A percentile compares a stretch with the other conserved stretches of the same genome.
These are phyloP conservation scores for Ascomycota sp. DNA, from an alignment of 2,329 filamentous ascomycete species.

Conservation along the genomic window DNA sequence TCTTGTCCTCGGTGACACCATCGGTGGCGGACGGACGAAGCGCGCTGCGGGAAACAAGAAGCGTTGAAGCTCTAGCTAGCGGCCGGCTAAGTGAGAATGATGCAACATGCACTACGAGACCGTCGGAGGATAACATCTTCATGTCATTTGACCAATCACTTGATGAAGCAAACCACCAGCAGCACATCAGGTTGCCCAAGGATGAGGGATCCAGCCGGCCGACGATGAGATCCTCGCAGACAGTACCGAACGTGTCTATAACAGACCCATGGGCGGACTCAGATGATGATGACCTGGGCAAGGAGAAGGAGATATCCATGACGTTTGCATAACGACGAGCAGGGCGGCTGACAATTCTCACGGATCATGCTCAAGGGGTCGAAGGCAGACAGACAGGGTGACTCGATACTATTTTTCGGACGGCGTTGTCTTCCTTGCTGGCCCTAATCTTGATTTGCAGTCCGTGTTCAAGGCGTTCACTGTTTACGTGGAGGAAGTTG, in stretches of 20 bases:
- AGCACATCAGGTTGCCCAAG: slow-evolving; percentile 6
- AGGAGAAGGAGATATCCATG: slow-evolving; percentile 60
- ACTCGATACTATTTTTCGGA: background rate
- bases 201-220: slow-evolving; percentile 10
- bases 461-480: too few species aligned
- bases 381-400: background rate
- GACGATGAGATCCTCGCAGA: slow-evolving; percentile 19
- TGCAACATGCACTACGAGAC: slow-evolving; percentile 10
- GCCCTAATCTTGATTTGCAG: too few species aligned
- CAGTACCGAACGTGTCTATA: slow-evolving; percentile 27
- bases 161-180: slow-evolving; percentile 13
- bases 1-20: slow-evolving; percentile 10
- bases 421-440: too few species aligned
- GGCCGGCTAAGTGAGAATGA: slow-evolving; percentile 4
- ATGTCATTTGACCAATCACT: slow-evolving; percentile 56
- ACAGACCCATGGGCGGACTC: slow-evolving; percentile 51
- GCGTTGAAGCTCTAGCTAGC: slow-evolving; percentile 17
- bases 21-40: slow-evolving; percentile 4
- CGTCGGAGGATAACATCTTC: slow-evolving; percentile 26
- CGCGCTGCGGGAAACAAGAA: slow-evolving; percentile 23
- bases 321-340: slow-evolving; percentile 43
- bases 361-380: background rate
- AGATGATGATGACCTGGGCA: slow-evolving; percentile 47
- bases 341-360: too few species aligned
- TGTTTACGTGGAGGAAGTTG: too few species aligned